Evolutionary conservation across 176 grass and related monocot species (phyloP).

Genomic region (Urochloa ruziziensis): DNA sequence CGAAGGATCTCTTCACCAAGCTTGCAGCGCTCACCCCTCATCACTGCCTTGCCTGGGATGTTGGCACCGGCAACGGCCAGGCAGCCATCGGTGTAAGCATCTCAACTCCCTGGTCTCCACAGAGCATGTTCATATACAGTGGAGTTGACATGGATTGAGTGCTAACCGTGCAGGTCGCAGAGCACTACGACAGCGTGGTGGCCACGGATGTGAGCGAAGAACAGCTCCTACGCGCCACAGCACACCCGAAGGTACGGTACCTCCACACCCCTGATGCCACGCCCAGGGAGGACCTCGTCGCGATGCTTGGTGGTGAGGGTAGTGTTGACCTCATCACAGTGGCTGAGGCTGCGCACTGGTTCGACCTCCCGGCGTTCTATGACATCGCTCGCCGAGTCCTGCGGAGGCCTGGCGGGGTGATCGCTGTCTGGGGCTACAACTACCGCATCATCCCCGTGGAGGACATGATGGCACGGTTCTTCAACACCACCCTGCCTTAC

Average conservation of each 20-base stretch:
- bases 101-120: not conserved
- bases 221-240: constrained; percentile 31
- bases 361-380: constrained; percentile 52
- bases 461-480: constrained; percentile 21
- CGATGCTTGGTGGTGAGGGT: constrained; percentile 33
- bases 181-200: constrained; percentile 50
- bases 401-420: constrained; percentile 33
- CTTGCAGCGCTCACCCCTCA: constrained; percentile 33
- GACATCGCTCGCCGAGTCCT: constrained; percentile 13
- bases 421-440: constrained; percentile 53
- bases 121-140: not conserved
- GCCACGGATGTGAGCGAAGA: constrained; percentile 26
- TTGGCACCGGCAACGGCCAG: constrained; percentile 60
- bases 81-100: constrained; percentile 45
- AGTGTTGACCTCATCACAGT: constrained; percentile 36
- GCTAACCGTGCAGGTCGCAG: constrained; percentile 22
- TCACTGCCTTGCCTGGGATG: constrained; percentile 49
- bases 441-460: constrained; percentile 28
- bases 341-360: constrained; percentile 44
- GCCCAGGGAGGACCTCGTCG: not conserved
- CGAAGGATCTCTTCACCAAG: constrained; percentile 35
- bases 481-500: constrained; percentile 20
- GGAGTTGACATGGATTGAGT: not conserved
- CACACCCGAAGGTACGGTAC: constrained; percentile 42
- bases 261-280: constrained; percentile 29